Percentiles rank a stretch among this genome's conserved stretches.
phyloP scores from a whole-genome alignment of 1,139 yeast species.

The Blastobotrys illinoisensis region DNA sequence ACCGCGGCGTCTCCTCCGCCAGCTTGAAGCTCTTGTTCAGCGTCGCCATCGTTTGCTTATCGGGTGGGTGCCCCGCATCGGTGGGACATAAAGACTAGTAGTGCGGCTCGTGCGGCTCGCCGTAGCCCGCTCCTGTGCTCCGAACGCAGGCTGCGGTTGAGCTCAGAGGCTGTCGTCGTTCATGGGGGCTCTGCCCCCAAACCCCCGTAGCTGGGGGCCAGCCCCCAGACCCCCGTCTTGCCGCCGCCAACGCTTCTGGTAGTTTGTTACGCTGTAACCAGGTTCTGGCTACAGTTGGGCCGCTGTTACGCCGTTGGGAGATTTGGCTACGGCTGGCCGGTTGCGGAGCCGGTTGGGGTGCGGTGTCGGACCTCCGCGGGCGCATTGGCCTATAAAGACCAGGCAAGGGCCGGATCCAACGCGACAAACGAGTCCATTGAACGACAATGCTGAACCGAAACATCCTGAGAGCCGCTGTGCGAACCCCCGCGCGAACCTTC shows the following conservation, averaged over 20 bases:
- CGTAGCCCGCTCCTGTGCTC: too few species aligned
- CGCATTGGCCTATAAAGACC: neutral
- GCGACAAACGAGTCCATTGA: neutral
- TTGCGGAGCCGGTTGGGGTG: neutral
- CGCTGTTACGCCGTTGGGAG: too few species aligned
- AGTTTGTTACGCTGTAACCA: too few species aligned
- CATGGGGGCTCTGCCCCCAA: too few species aligned
- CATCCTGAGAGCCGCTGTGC: conserved; percentile 1
- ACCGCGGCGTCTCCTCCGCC: conserved; percentile 15
- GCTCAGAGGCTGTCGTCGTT: too few species aligned
- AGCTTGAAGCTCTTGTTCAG: conserved; percentile 10
- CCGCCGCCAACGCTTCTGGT: too few species aligned
- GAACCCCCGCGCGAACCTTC: conserved; percentile 21
- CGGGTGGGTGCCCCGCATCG: neutral
- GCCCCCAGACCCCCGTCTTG: too few species aligned
- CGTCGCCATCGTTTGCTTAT: neutral
- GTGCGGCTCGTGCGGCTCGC: neutral
- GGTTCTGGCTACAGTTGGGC: too few species aligned
- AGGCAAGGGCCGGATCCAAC: neutral
- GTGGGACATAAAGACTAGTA: neutral
- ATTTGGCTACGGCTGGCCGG: too few species aligned
- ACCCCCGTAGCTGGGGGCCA: too few species aligned
- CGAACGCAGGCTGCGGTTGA: too few species aligned
- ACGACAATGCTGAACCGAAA: conserved; percentile 12
- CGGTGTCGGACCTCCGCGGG: neutral